Evolutionary conservation across 1,284 basidiomycete species (phyloP).

Genomic region (Ustilago hordei): DNA sequence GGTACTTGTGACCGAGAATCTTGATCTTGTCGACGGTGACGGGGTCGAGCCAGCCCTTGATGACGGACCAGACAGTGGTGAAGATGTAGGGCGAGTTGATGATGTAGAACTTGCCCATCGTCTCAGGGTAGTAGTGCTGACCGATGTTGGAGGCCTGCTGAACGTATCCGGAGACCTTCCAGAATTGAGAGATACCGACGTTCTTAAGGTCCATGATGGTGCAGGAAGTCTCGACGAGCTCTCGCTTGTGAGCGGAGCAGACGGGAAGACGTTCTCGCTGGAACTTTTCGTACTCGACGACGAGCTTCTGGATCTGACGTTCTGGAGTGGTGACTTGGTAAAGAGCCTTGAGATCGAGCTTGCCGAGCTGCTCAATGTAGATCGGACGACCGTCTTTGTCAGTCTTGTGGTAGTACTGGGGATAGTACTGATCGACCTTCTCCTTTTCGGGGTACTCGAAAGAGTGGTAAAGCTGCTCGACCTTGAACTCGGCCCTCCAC

Average conservation of each 20-base stretch:
- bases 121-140: constrained; percentile 82
- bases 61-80: constrained; percentile 85
- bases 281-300: constrained; percentile 94
- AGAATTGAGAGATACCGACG: constrained; percentile 86
- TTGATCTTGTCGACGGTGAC: constrained; percentile 85
- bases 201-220: constrained; percentile 93
- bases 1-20: constrained; percentile 62
- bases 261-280: constrained; percentile 78
- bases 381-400: constrained; percentile 97
- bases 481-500: constrained; percentile 89
- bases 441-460: constrained; percentile 89
- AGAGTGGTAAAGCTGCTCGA: constrained; percentile 85
- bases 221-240: constrained; percentile 96
- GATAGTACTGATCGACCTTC: constrained; percentile 90
- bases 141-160: constrained; percentile 82
- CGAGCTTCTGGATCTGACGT: constrained; percentile 88
- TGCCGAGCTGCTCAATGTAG: constrained; percentile 93
- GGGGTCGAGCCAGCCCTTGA: constrained; percentile 94
- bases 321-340: constrained; percentile 81
- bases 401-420: constrained; percentile 93
- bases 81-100: constrained; percentile 86
- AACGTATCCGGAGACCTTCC: constrained; percentile 89
- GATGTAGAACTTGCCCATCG: constrained; percentile 96
- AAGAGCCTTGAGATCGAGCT: constrained; percentile 83
- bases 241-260: constrained; percentile 79